phyloP scores from a whole-genome alignment of 164 flowering plant genomes.

The Echeveria elegans region DNA sequence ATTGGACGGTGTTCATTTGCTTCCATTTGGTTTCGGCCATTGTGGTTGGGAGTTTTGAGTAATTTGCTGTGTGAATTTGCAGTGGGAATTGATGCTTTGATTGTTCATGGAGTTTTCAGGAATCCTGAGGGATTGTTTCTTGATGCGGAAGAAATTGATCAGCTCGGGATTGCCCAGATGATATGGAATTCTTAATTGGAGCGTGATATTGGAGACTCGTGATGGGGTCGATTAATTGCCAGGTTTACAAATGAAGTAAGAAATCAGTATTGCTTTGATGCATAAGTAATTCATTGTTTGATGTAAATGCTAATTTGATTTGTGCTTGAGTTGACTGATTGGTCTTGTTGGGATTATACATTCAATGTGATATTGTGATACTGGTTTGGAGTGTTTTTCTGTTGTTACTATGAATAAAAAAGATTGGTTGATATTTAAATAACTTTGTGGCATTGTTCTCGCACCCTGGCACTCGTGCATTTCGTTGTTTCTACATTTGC shows the following conservation, averaged over 20 bases:
- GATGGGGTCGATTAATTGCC: no score
- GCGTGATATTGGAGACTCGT: not conserved
- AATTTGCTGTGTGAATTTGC: conserved; percentile 16
- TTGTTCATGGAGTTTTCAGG: conserved; percentile 24
- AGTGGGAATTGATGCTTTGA: conserved; percentile 17
- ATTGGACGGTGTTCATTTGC: conserved; percentile 19
- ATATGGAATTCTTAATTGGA: not conserved
- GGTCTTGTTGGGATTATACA: not conserved
- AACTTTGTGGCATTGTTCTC: no score
- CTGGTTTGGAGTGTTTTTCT: not conserved
- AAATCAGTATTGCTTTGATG: not conserved
- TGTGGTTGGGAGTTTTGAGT: conserved; percentile 13
- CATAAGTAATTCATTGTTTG: not conserved
- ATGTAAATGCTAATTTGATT: not conserved
- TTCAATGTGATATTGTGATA: not conserved
- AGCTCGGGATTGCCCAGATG: conserved; percentile 4
- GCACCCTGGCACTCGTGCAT: no score
- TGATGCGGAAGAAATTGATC: conserved; percentile 27
- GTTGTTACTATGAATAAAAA: no score
- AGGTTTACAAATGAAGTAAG: not conserved
- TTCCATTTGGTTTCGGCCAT: conserved; percentile 10
- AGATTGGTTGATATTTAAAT: no score
- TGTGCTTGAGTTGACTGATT: not conserved
- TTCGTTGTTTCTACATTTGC: no score
- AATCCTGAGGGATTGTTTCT: conserved; percentile 26